A percentile compares a stretch with the other conserved stretches of the same genome.
These are phyloP conservation scores for Sarocladiaceae sp. DNA, from an alignment of 2,329 filamentous ascomycete species.

Conservation along the genomic window DNA sequence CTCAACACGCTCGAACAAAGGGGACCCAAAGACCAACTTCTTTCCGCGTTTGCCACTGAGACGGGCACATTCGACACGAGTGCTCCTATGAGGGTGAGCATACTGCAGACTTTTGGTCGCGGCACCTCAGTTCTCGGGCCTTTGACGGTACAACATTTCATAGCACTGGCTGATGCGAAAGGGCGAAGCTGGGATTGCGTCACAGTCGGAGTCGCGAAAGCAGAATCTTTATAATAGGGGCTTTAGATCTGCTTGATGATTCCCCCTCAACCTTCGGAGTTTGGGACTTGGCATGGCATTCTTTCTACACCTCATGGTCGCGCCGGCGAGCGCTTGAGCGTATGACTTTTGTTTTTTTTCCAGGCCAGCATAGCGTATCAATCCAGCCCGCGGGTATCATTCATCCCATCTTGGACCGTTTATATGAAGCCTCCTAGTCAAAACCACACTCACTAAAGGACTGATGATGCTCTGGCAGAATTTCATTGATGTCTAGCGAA, in stretches of 20 bases:
- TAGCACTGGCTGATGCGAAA: constrained; percentile 1
- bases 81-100: background rate
- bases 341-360: constrained; percentile 14
- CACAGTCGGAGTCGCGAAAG: background rate
- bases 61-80: background rate
- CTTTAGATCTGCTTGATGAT: background rate
- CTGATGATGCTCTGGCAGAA: no score
- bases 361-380: constrained; percentile 16
- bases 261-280: background rate
- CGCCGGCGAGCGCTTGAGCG: background rate
- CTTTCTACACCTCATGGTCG: background rate
- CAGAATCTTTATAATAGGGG: background rate
- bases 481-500: no score
- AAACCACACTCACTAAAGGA: no score
- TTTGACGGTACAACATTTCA: background rate
- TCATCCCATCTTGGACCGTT: background rate
- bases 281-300: constrained; percentile 3
- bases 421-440: no score
- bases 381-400: background rate
- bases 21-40: no score
- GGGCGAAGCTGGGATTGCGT: background rate
- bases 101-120: no score
- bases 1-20: no score
- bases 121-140: background rate
- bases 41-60: no score